A percentile compares a stretch with the other conserved stretches of the same genome.
phyloP scores from a whole-genome alignment of 139 green algal species.

The Zygnema circumcarinatum region DNA sequence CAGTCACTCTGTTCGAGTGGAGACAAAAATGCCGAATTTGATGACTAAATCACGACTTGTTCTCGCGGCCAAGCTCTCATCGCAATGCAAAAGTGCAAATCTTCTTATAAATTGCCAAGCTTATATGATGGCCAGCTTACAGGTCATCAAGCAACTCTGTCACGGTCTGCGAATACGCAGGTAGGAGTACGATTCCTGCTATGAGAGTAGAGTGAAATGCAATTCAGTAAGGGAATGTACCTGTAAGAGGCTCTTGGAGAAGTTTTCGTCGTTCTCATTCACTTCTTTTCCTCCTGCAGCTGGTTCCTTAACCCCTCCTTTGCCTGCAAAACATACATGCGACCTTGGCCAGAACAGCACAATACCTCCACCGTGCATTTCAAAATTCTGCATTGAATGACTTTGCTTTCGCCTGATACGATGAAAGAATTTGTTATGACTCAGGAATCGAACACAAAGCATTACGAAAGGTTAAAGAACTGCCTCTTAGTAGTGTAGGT shows the following conservation, averaged over 20 bases:
- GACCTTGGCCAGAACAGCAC: neutral
- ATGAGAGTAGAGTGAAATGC: neutral
- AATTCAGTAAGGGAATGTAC: neutral
- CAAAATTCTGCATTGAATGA: neutral
- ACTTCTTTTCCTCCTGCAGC: neutral
- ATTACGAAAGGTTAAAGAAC: too few species aligned
- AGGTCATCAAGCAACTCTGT: too few species aligned
- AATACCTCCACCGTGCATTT: neutral
- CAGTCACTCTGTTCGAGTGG: neutral
- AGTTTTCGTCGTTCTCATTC: slow-evolving; percentile 33
- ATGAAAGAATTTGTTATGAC: too few species aligned
- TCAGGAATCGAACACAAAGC: too few species aligned
- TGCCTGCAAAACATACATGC: neutral
- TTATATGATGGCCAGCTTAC: neutral
- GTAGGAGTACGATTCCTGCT: neutral
- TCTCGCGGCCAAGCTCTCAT: neutral
- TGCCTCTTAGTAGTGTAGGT: neutral
- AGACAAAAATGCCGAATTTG: neutral
- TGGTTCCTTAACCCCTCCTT: neutral
- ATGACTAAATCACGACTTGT: neutral
- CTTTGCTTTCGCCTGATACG: neutral
- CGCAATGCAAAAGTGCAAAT: too few species aligned
- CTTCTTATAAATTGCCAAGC: neutral
- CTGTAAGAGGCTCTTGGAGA: slow-evolving; percentile 26
- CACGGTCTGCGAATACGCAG: neutral